A percentile compares a stretch with the other conserved stretches of the same genome.
phyloP scores from a whole-genome alignment of 768 basidiomycete genomes.

The Russula emetica region DNA sequence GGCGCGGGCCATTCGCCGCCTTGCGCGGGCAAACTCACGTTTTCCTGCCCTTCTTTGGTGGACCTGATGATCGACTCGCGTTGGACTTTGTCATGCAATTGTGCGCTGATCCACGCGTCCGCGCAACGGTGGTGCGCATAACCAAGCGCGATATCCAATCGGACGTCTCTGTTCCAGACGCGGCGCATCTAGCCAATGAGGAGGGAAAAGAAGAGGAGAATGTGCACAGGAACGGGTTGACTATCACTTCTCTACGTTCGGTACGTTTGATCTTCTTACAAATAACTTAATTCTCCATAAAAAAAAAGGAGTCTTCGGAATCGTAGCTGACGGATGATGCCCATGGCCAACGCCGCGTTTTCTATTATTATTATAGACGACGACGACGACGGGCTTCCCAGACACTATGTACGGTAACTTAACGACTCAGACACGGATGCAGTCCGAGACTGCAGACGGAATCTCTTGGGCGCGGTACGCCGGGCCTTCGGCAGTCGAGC shows the following conservation, averaged over 20 bases:
- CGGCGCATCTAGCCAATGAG: constrained; percentile 30
- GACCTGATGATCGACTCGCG: constrained; percentile 87
- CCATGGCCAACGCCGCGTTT: background rate
- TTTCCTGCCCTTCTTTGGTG: constrained; percentile 90
- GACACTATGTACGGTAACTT: constrained; percentile 69
- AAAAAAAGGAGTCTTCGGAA: background rate
- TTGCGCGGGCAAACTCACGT: constrained; percentile 50
- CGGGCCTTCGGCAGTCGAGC: constrained; percentile 24
- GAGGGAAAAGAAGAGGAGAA: constrained; percentile 28
- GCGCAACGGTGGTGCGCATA: constrained; percentile 72
- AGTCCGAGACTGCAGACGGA: constrained; percentile 82
- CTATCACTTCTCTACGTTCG: constrained; percentile 45
- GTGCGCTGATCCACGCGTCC: constrained; percentile 61
- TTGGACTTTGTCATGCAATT: constrained; percentile 82
- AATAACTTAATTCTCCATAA: background rate
- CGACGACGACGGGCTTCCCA: constrained; percentile 42
- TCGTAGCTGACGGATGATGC: background rate
- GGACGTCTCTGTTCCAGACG: constrained; percentile 16
- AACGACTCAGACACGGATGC: constrained; percentile 60
- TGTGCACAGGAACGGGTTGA: constrained; percentile 33
- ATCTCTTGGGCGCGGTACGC: constrained; percentile 68
- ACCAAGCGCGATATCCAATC: constrained; percentile 42
- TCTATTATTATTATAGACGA: constrained; percentile 26
- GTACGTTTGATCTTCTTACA: constrained; percentile 5
- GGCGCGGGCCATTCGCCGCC: constrained; percentile 44